Evolutionary conservation across 2,329 filamentous ascomycete species (phyloP).

Genomic region (Epicoccum sorghinum): DNA sequence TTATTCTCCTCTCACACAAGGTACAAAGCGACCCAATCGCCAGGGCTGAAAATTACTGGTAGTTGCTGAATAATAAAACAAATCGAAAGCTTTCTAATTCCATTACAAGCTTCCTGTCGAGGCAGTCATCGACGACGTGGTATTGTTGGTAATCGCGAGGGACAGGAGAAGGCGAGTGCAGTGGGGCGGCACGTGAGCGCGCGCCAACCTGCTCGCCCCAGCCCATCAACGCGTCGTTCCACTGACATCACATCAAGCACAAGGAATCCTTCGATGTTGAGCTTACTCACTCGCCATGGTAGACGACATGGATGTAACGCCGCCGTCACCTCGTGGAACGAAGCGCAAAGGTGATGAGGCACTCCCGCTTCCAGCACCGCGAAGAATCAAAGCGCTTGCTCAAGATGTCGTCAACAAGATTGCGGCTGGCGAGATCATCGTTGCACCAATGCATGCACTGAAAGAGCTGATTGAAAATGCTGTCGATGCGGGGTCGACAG

Average conservation of each 20-base stretch:
- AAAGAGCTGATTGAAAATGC: slow-evolving; percentile 98
- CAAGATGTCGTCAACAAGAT: slow-evolving; percentile 98
- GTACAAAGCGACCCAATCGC: too few species aligned
- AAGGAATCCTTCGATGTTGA: not conserved
- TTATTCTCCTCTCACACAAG: too few species aligned
- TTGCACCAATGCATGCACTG: slow-evolving; percentile 91
- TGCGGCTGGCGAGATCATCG: slow-evolving; percentile 96
- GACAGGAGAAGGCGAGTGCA: not conserved
- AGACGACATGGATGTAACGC: slow-evolving; percentile 38
- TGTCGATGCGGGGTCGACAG: slow-evolving; percentile 94
- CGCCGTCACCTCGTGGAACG: slow-evolving; percentile 39
- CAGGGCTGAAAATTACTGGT: too few species aligned
- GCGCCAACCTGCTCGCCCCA: slow-evolving; percentile 20
- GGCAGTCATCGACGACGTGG: too few species aligned
- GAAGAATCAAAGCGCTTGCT: slow-evolving; percentile 75
- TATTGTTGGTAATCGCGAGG: too few species aligned
- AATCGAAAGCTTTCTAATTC: too few species aligned
- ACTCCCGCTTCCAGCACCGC: slow-evolving; percentile 45
- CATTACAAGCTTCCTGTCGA: too few species aligned
- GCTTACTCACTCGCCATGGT: slow-evolving; percentile 25
- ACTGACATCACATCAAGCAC: slow-evolving; percentile 10
- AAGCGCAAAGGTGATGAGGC: slow-evolving; percentile 46
- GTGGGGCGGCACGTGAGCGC: slow-evolving; percentile 21
- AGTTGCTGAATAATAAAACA: too few species aligned
- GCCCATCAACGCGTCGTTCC: slow-evolving; percentile 12